These are phyloP conservation scores for Mycena rosella DNA, from an alignment of 768 basidiomycete genomes.

Conservation along the genomic window DNA sequence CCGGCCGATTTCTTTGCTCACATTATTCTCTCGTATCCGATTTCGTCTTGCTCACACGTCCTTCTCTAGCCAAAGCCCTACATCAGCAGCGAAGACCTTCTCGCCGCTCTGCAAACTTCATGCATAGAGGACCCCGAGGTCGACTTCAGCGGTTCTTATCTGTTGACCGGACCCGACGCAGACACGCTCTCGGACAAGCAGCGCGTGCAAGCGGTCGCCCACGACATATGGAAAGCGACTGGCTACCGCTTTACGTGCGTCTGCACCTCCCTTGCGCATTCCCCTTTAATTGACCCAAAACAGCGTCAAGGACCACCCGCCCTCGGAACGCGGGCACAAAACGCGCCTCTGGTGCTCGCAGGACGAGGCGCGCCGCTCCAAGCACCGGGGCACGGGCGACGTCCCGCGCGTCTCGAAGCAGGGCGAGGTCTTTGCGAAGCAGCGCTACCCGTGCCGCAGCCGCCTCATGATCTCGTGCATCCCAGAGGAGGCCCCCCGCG, in stretches of 20 bases:
- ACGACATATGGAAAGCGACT: slow-evolving; percentile 63
- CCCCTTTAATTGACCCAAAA: slow-evolving; percentile 7
- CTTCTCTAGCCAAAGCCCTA: slow-evolving; percentile 25
- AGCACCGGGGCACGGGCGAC: slow-evolving; percentile 46
- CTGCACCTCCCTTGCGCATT: slow-evolving; percentile 7
- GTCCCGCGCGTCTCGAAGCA: slow-evolving; percentile 52
- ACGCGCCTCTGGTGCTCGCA: slow-evolving; percentile 66
- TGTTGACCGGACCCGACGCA: slow-evolving; percentile 46
- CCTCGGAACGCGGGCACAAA: slow-evolving; percentile 60
- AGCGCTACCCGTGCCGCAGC: slow-evolving; percentile 59
- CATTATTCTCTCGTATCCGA: no score
- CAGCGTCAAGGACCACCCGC: slow-evolving; percentile 65
- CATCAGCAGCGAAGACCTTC: slow-evolving; percentile 18
- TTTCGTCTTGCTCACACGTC: not conserved
- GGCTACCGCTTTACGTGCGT: slow-evolving; percentile 65
- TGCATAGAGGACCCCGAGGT: slow-evolving; percentile 46
- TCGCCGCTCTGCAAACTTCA: slow-evolving; percentile 20
- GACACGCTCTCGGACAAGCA: slow-evolving; percentile 49
- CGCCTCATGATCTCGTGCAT: slow-evolving; percentile 61
- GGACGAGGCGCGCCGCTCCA: slow-evolving; percentile 59
- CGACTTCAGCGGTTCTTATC: slow-evolving; percentile 59
- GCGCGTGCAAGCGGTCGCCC: slow-evolving; percentile 54
- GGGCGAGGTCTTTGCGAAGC: slow-evolving; percentile 55
- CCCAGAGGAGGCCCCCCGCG: slow-evolving; percentile 44
- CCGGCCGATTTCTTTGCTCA: no score